Conservation (phyloP, 139 green algal genomes). For the Chlamydomonas applanata region DNA sequence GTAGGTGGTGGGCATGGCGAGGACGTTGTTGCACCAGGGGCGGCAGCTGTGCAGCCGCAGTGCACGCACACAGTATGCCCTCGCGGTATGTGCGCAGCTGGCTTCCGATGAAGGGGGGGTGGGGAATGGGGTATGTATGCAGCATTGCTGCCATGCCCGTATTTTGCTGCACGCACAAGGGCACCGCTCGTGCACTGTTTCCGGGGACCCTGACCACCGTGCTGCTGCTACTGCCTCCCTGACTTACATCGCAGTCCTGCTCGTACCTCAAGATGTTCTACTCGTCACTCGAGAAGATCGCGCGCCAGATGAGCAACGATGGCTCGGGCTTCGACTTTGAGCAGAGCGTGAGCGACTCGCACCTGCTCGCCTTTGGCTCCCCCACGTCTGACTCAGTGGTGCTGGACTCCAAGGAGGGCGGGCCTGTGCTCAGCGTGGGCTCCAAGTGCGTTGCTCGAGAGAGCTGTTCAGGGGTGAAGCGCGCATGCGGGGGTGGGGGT, state of each 20-base stretch:
- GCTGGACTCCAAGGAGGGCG: constrained; percentile 25
- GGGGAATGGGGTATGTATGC: not conserved
- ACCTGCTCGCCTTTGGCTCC: not conserved
- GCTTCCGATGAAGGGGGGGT: not conserved
- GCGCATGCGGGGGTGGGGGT: too few relatives aligned
- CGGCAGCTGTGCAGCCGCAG: too few relatives aligned
- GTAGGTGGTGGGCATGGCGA: not conserved
- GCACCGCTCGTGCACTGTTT: too few relatives aligned
- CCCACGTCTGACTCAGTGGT: not conserved
- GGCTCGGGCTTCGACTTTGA: not conserved
- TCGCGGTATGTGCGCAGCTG: not conserved
- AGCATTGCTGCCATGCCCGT: too few relatives aligned
- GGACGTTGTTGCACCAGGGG: too few relatives aligned
- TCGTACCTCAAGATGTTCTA: constrained; percentile 21
- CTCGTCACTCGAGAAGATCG: constrained; percentile 8
- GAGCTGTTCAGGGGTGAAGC: too few relatives aligned
- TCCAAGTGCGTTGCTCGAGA: constrained; percentile 16
- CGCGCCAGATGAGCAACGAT: not conserved
- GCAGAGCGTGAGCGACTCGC: not conserved
- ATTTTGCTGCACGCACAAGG: too few relatives aligned
- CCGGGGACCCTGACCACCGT: too few relatives aligned
- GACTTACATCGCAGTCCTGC: not conserved
- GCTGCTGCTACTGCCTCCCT: not conserved
- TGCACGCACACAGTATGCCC: not conserved
- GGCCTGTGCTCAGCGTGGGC: constrained; percentile 35